Conservation (phyloP, 1,139 yeast genomes). For the Taphrina sp. region DNA sequence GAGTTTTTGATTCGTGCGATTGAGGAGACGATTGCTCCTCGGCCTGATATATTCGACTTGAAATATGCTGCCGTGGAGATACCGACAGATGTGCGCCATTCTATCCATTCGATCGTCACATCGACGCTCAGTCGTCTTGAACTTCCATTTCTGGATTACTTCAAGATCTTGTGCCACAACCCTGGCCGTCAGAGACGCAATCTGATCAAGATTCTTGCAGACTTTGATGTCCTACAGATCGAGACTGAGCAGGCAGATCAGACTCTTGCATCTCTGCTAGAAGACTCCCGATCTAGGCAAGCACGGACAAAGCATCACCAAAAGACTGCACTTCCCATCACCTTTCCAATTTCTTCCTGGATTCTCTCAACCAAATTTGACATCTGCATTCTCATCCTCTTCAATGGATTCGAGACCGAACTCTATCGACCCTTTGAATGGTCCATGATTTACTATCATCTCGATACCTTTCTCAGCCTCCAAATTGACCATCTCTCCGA, state of each 20-base stretch:
- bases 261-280: conserved; percentile 8
- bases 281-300: no score
- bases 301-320: no score
- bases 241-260: conserved; percentile 30
- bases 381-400: conserved; percentile 67
- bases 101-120: conserved; percentile 9
- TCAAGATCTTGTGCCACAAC: conserved; percentile 65
- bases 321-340: conserved; percentile 35
- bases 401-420: conserved; percentile 75
- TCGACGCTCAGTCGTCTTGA: conserved; percentile 5
- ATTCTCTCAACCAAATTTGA: conserved; percentile 63
- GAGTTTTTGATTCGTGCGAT: conserved; percentile 15
- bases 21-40: conserved; percentile 18
- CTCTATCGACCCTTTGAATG: conserved; percentile 72
- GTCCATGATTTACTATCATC: conserved; percentile 66
- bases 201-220: conserved; percentile 54
- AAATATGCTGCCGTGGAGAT: conserved; percentile 8
- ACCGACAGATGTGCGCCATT: conserved; percentile 10
- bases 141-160: conserved; percentile 43
- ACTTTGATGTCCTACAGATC: conserved; percentile 83
- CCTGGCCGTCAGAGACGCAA: conserved; percentile 80
- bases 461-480: conserved; percentile 17
- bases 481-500: conserved; percentile 9
- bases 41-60: conserved; percentile 24
- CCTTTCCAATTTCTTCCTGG: conserved; percentile 66